Percentiles rank a stretch among this genome's conserved stretches.
These are phyloP conservation scores for Magnusiomyces suaveolens DNA, from an alignment of 1,139 yeast genomes.

Conservation along the genomic window DNA sequence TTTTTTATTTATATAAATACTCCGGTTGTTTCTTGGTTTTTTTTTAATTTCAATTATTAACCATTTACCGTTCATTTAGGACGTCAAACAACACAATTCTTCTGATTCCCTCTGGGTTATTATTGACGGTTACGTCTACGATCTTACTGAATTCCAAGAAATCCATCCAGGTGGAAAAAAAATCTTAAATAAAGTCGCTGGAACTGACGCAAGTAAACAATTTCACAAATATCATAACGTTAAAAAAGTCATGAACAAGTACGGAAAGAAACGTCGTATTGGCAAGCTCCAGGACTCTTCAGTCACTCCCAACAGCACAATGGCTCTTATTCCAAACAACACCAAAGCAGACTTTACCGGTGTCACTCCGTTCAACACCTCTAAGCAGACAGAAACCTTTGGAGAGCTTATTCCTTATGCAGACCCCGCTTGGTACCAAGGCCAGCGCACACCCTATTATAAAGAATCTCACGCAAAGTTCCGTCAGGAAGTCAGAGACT, in stretches of 20 bases:
- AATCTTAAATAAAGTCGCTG: constrained; percentile 69
- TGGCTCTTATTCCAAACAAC: constrained; percentile 17
- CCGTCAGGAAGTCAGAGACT: constrained; percentile 33
- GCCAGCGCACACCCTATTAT: constrained; percentile 35
- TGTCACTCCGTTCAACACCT: constrained; percentile 10
- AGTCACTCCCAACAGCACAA: constrained; percentile 15
- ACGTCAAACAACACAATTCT: constrained; percentile 70
- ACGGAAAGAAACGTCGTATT: constrained; percentile 32
- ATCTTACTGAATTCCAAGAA: constrained; percentile 70
- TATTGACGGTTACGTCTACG: constrained; percentile 79
- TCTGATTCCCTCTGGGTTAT: constrained; percentile 79
- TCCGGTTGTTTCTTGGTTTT: neutral
- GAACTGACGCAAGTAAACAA: constrained; percentile 80
- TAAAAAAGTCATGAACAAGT: constrained; percentile 33
- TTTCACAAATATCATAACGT: constrained; percentile 45
- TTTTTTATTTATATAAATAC: neutral
- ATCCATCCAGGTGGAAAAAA: constrained; percentile 91
- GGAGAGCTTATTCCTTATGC: constrained; percentile 38
- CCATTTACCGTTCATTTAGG: constrained; percentile 37
- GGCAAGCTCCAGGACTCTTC: constrained; percentile 25
- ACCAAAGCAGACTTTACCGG: constrained; percentile 11
- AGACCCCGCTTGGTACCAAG: constrained; percentile 40
- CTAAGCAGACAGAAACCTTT: constrained; percentile 21
- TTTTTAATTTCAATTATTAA: neutral
- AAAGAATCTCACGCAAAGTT: constrained; percentile 34